Base-by-base conservation (phyloP, 306 rosid genomes). In the Begonia loranthoides region DNA sequence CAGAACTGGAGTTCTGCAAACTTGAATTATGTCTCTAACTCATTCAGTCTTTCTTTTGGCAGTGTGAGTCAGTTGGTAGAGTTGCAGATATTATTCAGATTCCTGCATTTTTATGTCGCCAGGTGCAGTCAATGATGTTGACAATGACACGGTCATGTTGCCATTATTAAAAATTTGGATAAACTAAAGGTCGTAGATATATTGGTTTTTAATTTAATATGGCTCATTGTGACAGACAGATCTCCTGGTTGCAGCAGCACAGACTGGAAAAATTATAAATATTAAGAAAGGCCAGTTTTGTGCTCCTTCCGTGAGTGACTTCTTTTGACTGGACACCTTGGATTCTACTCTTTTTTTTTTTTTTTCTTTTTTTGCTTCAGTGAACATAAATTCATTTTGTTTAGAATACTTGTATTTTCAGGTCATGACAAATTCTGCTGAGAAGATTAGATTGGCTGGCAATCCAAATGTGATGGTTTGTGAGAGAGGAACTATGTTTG, bases 401-500 rank as follows among this genome's bases (percentile, higher is more conserved):
- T 28, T 21, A 52, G 46, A 60, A 47, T 60, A 60, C 62, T 41
- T 51, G 39, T 49, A 24, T 49, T 41, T 66, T 38, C 58, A 90
- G 99, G 99, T 90, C 60, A 90, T 86, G 95, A 15, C 12, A 66
- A 90, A 86, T 76, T 85, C 95, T 54, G 92, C 87, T 10, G 95
- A 90, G 76, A 90, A 90, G 75, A 69, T 90, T 62, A 77, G 87
- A 61, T 65, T 79, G 76, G 99, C 95, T 46, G 99, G 99, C 63
- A 90, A 90, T 74, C 74, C 87, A 65, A 90, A 86, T 49, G 88
- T 90, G 58, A 90, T 90, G 95, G 99, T 90, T 66, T 90, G 99
- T 69, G 95, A 86, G 72, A 82, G 95, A 72, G 94, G 94, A 70
- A 85, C 99, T 44, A 90, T 82, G 95, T 90, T 90, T 78, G 97